Evolutionary conservation across 2,329 filamentous ascomycete species (phyloP).

Genomic region (Bipolaris zeicola): DNA sequence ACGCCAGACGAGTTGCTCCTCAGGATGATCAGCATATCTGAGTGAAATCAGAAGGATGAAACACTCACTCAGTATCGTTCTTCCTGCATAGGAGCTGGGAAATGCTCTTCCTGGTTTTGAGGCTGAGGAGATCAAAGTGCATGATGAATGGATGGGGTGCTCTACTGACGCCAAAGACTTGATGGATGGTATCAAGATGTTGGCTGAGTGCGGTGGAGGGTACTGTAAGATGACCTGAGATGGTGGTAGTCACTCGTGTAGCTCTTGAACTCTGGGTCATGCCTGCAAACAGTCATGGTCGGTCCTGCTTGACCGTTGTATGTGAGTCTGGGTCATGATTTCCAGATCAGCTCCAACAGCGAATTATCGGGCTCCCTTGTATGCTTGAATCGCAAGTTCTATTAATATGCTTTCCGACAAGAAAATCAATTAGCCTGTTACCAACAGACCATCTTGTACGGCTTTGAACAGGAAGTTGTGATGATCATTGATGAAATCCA

Average conservation of each 20-base stretch:
- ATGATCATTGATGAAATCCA: neutral
- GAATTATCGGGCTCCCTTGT: no score
- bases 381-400: no score
- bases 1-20: neutral
- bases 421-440: neutral
- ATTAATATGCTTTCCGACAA: neutral
- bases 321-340: neutral
- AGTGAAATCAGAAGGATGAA: neutral
- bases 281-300: slow-evolving; percentile 19
- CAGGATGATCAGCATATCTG: slow-evolving; percentile 5
- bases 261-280: slow-evolving; percentile 10
- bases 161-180: neutral
- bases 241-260: neutral
- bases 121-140: slow-evolving; percentile 33
- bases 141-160: slow-evolving; percentile 25
- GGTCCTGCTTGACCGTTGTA: slow-evolving; percentile 9
- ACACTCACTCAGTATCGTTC: neutral
- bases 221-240: neutral
- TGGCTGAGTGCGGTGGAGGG: neutral
- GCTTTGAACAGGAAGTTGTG: neutral
- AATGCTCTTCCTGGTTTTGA: slow-evolving; percentile 39
- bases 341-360: neutral
- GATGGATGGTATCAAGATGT: neutral
- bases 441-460: no score
- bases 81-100: slow-evolving; percentile 33